phyloP scores from a whole-genome alignment of 352 stramenopile species.

The Aphanomyces stellatus region DNA sequence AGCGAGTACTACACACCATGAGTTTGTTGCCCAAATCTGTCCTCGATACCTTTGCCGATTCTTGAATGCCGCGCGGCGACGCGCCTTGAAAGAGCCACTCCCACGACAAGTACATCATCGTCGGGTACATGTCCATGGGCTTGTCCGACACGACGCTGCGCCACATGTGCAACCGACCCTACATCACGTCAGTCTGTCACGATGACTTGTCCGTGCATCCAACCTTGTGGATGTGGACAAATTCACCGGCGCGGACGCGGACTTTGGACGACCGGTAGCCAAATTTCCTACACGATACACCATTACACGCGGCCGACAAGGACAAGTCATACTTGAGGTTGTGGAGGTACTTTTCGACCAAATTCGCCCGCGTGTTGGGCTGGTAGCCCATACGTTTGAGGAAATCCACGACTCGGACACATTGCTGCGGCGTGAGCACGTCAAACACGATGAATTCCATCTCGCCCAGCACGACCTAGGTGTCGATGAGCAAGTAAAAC shows the following conservation, averaged over 20 bases:
- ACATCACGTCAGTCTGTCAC: not conserved
- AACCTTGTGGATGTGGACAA: slow-evolving; percentile 80
- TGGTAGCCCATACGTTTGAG: slow-evolving; percentile 56
- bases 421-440: slow-evolving; percentile 50
- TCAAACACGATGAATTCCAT: slow-evolving; percentile 82
- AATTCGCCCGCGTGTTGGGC: slow-evolving; percentile 48
- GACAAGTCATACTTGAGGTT: slow-evolving; percentile 42
- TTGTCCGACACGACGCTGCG: slow-evolving; percentile 49
- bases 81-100: slow-evolving; percentile 82
- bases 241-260: slow-evolving; percentile 66
- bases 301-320: not conserved
- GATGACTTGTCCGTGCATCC: not conserved
- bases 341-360: slow-evolving; percentile 64
- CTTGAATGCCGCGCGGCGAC: slow-evolving; percentile 62
- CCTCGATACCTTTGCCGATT: slow-evolving; percentile 3
- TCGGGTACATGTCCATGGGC: slow-evolving; percentile 31
- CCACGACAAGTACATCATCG: slow-evolving; percentile 74
- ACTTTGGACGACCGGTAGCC: slow-evolving; percentile 69
- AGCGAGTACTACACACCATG: no score
- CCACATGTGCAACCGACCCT: slow-evolving; percentile 78
- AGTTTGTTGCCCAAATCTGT: no score
- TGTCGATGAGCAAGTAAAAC: not conserved
- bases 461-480: slow-evolving; percentile 58
- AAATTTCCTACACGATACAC: slow-evolving; percentile 29
- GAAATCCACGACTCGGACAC: slow-evolving; percentile 50